Evolutionary conservation across 1,139 yeast genomes (phyloP), one percentile per base, ranked within the genome.

Genomic region (Sugiyamaella grinbergsii): DNA sequence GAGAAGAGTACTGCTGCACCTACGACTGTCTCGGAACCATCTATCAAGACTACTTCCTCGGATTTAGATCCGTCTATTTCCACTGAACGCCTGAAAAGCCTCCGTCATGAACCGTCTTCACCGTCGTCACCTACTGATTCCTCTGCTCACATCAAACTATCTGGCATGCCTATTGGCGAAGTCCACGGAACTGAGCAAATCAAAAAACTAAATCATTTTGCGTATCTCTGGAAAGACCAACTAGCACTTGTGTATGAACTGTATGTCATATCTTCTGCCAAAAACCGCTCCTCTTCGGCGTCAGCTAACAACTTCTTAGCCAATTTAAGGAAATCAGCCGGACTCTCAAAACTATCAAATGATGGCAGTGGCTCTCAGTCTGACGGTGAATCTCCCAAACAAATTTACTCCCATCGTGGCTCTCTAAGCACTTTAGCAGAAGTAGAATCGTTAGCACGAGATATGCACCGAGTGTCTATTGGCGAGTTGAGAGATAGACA

Each of bases 111-210:
- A n/a, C n/a, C n/a, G n/a, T n/a, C n/a, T n/a, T n/a, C n/a, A n/a
- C n/a, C n/a, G n/a, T n/a, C n/a, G n/a, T 36, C 22, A 3, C 13
- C 40, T 42, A 10, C 42, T 15, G 8, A 4, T n/a, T 32, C 22
- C 3, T 4, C 16, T 11, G 47, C 49, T 2, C 47, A 44, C n/a
- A 51, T 68, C 19, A 47, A 33, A 15, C 53, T 68, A 24, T 65
- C 58, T 31, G 63, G 54, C 31, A 47, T 47, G 15, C 53, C 56
- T 34, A 62, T 68, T 24, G 72, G 71, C 11, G 47, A 49, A 4
- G 54, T 62, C 13, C 43, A 46, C 15, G 51, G 59, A 11, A 52
- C 47, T 15, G 58, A 56, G 19, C 44, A 50, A 8, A 49, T 54
- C n/a, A 47, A 56, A 2, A 40, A 46, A 2, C 49, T 62, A 41